Evolutionary conservation across 352 stramenopile genomes (phyloP).

Genomic region (Globisporangium splendens): DNA sequence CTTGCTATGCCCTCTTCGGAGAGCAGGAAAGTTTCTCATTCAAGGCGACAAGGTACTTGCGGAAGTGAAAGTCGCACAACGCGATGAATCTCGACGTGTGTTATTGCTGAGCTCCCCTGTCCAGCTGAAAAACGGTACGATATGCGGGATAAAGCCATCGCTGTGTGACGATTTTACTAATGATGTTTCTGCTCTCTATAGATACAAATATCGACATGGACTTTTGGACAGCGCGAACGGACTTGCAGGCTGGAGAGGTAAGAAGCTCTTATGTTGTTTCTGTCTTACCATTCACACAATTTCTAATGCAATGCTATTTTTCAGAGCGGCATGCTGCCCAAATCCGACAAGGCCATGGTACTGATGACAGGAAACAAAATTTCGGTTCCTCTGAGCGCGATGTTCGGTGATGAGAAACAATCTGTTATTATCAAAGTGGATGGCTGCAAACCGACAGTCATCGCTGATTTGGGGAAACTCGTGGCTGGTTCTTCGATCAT

Average conservation of each 20-base stretch:
- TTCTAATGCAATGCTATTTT: not conserved
- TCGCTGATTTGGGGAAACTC: slow-evolving; percentile 67
- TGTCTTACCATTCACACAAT: not conserved
- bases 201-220: slow-evolving; percentile 82
- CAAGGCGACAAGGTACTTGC: slow-evolving; percentile 81
- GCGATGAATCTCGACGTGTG: slow-evolving; percentile 81
- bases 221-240: slow-evolving; percentile 66
- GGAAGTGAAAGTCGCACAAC: slow-evolving; percentile 86
- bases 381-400: slow-evolving; percentile 72
- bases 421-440: slow-evolving; percentile 85
- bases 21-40: slow-evolving; percentile 86
- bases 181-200: slow-evolving; percentile 13
- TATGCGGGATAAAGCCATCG: not conserved
- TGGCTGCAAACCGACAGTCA: slow-evolving; percentile 78
- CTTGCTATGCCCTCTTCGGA: slow-evolving; percentile 76
- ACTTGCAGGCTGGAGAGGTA: slow-evolving; percentile 47
- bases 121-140: slow-evolving; percentile 84
- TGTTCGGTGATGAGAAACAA: slow-evolving; percentile 78
- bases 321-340: slow-evolving; percentile 34
- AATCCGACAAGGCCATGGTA: slow-evolving; percentile 41
- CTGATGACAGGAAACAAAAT: slow-evolving; percentile 76
- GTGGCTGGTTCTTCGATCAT: slow-evolving; percentile 62
- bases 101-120: slow-evolving; percentile 83
- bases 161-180: not conserved
- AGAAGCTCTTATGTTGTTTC: not conserved